A percentile compares a stretch with the other conserved stretches of the same genome.
phyloP scores from a whole-genome alignment of 176 grass and related monocot genomes.

The Carex kokanica region DNA sequence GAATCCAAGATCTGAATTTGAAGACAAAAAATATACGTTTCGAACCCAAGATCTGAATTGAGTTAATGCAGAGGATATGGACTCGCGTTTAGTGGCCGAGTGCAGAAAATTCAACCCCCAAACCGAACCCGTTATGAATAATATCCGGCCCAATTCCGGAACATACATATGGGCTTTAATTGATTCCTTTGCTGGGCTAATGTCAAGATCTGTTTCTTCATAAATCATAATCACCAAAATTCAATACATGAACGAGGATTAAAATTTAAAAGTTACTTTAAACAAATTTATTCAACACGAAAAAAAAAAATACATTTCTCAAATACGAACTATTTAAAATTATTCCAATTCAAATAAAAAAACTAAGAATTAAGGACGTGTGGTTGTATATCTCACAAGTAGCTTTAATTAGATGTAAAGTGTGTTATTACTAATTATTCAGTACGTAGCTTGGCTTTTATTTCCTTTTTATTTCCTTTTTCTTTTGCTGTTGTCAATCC shows the following conservation, averaged over 20 bases:
- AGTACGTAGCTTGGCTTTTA: too few species aligned
- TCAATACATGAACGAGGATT: background rate
- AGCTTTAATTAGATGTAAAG: background rate
- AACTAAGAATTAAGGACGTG: background rate
- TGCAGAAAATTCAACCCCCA: background rate
- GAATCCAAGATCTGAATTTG: too few species aligned
- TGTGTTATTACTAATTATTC: background rate
- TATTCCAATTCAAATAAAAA: conserved; percentile 2
- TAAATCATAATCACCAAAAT: background rate
- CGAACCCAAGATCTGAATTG: too few species aligned
- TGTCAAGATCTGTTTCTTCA: background rate
- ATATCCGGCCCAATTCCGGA: background rate
- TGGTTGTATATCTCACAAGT: background rate
- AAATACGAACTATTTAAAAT: background rate
- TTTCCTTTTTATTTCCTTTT: background rate
- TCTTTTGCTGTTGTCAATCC: background rate
- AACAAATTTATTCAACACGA: background rate
- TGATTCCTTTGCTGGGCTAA: background rate
- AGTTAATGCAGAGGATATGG: too few species aligned
- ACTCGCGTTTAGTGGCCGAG: background rate
- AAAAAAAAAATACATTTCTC: background rate
- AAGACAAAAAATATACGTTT: too few species aligned
- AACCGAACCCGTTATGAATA: background rate
- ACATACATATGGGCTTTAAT: background rate
- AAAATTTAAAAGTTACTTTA: background rate